Percentiles rank a stretch among this genome's conserved stretches.
phyloP scores from a whole-genome alignment of 2,329 filamentous ascomycete genomes.

The Xylaria sp. region DNA sequence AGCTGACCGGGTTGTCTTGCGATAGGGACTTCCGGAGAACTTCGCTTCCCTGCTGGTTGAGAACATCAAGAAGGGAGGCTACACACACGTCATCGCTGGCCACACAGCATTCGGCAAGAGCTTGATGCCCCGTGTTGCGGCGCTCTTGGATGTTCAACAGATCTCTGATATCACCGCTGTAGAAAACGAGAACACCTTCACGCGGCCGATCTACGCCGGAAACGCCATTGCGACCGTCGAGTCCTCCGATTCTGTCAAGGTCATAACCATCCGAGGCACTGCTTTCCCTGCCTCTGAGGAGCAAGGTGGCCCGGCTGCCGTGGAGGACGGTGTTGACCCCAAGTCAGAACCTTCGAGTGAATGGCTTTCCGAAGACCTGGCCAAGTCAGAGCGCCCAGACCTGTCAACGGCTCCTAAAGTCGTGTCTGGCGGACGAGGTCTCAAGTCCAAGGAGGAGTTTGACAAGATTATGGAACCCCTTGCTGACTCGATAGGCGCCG shows the following conservation, averaged over 20 bases:
- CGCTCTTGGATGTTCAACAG: constrained; percentile 85
- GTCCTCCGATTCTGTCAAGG: constrained; percentile 76
- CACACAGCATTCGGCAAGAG: constrained; percentile 98
- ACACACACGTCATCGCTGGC: constrained; percentile 83
- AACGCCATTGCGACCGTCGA: constrained; percentile 97
- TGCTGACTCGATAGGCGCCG: constrained; percentile 88
- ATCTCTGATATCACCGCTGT: constrained; percentile 87
- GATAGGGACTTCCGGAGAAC: constrained; percentile 84
- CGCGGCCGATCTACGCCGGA: constrained; percentile 94
- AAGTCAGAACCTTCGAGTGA: constrained; percentile 68
- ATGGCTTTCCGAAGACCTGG: constrained; percentile 90
- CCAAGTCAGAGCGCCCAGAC: constrained; percentile 91
- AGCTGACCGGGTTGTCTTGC: neutral
- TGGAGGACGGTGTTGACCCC: constrained; percentile 80
- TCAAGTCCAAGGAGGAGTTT: constrained; percentile 98
- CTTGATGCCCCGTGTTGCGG: constrained; percentile 83
- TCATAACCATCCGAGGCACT: constrained; percentile 89
- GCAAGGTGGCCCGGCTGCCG: constrained; percentile 65
- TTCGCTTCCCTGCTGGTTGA: constrained; percentile 89
- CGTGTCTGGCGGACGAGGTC: constrained; percentile 85
- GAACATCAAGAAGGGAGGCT: constrained; percentile 93
- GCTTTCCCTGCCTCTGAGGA: constrained; percentile 74
- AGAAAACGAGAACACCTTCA: constrained; percentile 87
- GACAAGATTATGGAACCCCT: constrained; percentile 87
- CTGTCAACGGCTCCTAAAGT: constrained; percentile 83